These are phyloP conservation scores for Neopestalotiopsis clavispora DNA, from an alignment of 2,329 filamentous ascomycete genomes.

Conservation along the genomic window DNA sequence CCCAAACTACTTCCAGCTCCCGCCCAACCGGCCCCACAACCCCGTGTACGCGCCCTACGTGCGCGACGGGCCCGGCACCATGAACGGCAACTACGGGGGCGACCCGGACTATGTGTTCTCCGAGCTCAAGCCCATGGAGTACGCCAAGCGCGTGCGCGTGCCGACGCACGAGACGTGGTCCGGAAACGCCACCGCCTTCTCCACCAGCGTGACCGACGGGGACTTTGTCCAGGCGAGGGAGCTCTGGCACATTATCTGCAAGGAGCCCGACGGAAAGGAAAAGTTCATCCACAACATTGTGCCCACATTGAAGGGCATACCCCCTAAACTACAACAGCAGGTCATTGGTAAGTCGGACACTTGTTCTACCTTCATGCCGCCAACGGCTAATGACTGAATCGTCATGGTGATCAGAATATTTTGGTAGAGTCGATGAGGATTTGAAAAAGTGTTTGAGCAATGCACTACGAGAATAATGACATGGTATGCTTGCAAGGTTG, in stretches of 20 bases:
- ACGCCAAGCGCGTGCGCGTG: neutral
- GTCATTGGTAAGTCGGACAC: neutral
- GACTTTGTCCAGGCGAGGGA: conserved; percentile 6
- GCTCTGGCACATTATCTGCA: neutral
- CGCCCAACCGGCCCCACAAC: neutral
- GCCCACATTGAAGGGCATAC: neutral
- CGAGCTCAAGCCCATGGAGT: neutral
- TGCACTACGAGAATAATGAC: neutral
- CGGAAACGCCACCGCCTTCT: neutral
- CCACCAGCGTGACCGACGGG: neutral
- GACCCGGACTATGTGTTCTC: conserved; percentile 10
- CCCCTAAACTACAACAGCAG: neutral
- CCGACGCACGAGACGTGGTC: conserved; percentile 9
- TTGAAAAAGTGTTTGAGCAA: neutral
- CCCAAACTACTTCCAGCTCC: conserved; percentile 6
- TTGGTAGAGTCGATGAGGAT: neutral
- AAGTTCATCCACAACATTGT: neutral
- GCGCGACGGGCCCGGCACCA: neutral
- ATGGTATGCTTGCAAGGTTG: neutral
- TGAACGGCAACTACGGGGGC: conserved; percentile 9
- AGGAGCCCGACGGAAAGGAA: neutral
- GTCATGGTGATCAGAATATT: neutral
- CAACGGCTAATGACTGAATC: neutral
- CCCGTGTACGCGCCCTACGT: conserved; percentile 10
- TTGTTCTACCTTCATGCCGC: neutral